Conservation (phyloP, 495 filamentous ascomycete species). For the Endocarpon pusillum region DNA sequence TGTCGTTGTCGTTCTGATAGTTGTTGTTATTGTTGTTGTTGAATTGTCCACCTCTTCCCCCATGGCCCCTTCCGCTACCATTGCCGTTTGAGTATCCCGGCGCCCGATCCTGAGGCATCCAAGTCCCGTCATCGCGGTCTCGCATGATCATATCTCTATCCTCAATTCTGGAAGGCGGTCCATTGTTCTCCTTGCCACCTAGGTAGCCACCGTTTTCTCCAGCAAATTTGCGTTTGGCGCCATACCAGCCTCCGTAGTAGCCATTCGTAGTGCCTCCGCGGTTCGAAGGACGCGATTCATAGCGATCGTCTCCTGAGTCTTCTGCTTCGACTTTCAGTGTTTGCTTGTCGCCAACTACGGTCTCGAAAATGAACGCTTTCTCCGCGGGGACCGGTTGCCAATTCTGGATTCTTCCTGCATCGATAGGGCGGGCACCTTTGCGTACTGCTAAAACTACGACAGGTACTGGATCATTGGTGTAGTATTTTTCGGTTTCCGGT, state of each 20-base stretch:
- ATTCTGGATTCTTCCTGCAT: constrained; percentile 64
- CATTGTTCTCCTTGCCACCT: constrained; percentile 4
- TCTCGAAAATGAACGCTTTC: constrained; percentile 52
- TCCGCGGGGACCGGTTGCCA: constrained; percentile 66
- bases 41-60: constrained; percentile 12
- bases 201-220: constrained; percentile 19
- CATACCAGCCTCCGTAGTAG: constrained; percentile 9
- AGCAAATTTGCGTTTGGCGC: constrained; percentile 15
- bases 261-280: constrained; percentile 26
- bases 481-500: constrained; percentile 40
- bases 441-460: constrained; percentile 61
- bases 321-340: constrained; percentile 66
- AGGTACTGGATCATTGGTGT: constrained; percentile 58
- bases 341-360: constrained; percentile 71
- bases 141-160: background rate
- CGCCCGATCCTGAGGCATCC: constrained; percentile 4
- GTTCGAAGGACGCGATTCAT: constrained; percentile 38
- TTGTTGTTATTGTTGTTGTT: constrained; percentile 15
- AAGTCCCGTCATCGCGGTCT: constrained; percentile 6
- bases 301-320: constrained; percentile 32
- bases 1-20: constrained; percentile 10
- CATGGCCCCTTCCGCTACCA: constrained; percentile 38
- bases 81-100: constrained; percentile 29
- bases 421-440: constrained; percentile 54
- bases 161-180: background rate